Percentiles rank a stretch among this genome's conserved stretches.
Evolutionary conservation across 2,329 filamentous ascomycete species (phyloP).

Genomic region (Periglandula ipomoeae): DNA sequence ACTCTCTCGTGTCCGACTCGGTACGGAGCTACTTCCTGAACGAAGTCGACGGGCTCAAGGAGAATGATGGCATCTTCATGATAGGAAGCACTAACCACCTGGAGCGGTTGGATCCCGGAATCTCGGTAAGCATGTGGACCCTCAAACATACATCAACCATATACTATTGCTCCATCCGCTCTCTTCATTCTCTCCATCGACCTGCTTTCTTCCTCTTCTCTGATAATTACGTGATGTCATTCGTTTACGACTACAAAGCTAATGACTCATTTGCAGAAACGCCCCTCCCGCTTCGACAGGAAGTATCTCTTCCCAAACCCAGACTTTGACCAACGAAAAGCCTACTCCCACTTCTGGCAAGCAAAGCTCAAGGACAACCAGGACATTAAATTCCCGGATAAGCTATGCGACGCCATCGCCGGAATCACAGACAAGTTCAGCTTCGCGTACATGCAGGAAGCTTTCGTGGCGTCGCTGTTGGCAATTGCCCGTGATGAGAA

Average conservation of each 20-base stretch:
- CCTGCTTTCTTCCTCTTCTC: too few species aligned
- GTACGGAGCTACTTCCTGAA: slow-evolving; percentile 64
- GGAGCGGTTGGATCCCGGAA: slow-evolving; percentile 57
- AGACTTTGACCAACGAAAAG: slow-evolving; percentile 39
- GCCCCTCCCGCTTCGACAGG: slow-evolving; percentile 56
- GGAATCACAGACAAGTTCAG: slow-evolving; percentile 55
- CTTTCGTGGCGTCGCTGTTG: slow-evolving; percentile 54
- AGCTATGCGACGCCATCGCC: slow-evolving; percentile 49
- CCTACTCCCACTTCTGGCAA: slow-evolving; percentile 57
- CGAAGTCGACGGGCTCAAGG: slow-evolving; percentile 60
- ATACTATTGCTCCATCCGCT: too few species aligned
- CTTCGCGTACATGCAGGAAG: slow-evolving; percentile 63
- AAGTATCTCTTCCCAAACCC: slow-evolving; percentile 58
- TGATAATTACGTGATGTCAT: too few species aligned
- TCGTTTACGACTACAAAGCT: too few species aligned
- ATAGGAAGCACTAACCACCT: slow-evolving; percentile 58
- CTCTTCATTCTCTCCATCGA: too few species aligned
- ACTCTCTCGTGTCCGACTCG: slow-evolving; percentile 51
- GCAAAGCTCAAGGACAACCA: slow-evolving; percentile 45
- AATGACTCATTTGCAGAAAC: slow-evolving; percentile 44
- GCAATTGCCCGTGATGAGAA: slow-evolving; percentile 38
- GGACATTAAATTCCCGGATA: slow-evolving; percentile 50
- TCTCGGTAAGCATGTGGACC: slow-evolving; percentile 31
- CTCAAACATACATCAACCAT: too few species aligned
- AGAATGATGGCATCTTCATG: slow-evolving; percentile 64